Conservation (phyloP, 129 eudicot genomes). For the Flaveria linearis region DNA sequence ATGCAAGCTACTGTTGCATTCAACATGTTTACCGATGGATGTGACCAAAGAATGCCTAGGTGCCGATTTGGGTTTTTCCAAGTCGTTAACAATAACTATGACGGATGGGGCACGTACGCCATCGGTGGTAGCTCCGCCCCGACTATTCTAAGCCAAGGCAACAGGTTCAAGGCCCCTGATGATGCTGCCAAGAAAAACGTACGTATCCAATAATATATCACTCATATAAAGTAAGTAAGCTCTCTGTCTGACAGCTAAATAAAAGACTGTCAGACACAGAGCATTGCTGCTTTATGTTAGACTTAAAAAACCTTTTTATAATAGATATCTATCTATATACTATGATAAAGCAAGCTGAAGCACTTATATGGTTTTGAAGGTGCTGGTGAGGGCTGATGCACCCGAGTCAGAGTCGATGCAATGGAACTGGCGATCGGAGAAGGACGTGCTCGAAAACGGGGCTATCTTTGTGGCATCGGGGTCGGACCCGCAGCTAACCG, state of each 20-base stretch:
- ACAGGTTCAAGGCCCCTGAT: constrained; percentile 59
- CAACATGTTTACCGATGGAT: constrained; percentile 63
- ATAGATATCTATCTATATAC: too few relatives aligned
- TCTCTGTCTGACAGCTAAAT: too few relatives aligned
- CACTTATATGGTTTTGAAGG: constrained; percentile 34
- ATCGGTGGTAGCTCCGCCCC: constrained; percentile 79
- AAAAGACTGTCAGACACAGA: too few relatives aligned
- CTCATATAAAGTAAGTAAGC: too few relatives aligned
- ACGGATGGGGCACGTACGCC: constrained; percentile 78
- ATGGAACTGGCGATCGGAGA: constrained; percentile 81
- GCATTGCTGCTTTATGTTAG: too few relatives aligned
- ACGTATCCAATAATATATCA: not conserved
- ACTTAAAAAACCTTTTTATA: too few relatives aligned
- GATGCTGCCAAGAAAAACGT: constrained; percentile 55
- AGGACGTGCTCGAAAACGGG: constrained; percentile 56
- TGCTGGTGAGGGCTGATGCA: constrained; percentile 59
- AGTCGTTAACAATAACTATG: constrained; percentile 78
- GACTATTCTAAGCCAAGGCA: constrained; percentile 85
- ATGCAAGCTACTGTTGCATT: constrained; percentile 78
- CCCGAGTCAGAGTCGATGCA: constrained; percentile 40
- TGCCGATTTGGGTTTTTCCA: constrained; percentile 69
- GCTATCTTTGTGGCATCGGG: constrained; percentile 63
- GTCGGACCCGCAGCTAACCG: constrained; percentile 22
- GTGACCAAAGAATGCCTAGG: constrained; percentile 82
- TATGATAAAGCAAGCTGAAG: not conserved